Base-by-base conservation (phyloP, 2,329 filamentous ascomycete species). In the Penicillium sp. region DNA sequence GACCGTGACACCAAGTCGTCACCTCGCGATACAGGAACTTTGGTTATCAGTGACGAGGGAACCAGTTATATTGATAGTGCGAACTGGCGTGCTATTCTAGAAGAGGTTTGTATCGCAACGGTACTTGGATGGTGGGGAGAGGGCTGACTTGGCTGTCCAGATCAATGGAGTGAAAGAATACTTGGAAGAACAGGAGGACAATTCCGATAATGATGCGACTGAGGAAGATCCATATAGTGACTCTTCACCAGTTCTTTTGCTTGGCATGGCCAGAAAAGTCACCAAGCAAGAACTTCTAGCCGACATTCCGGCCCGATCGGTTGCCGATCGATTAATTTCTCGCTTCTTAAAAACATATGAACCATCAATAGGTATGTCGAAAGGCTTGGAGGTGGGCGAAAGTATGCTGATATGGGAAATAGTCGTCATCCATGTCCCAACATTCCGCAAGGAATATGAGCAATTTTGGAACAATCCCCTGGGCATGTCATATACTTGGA, bases 51-150 rank as follows among this genome's bases (percentile, higher is more conserved):
- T 44, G 60, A 72, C 19, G 59, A 66, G 14, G 71, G 67, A 4
- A 73, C 68, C 8, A 74, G 65, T 11, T 75, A 75, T 59, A 70
- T 75, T 39, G 71, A 74, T 51, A 65, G 69, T 37, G 67, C 69
- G n/a, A 68, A 74, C 54, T 74, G 72, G 72, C 68, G 68, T 42
- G 71, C 70, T 22, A 73, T 74, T 46, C 57, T 74, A 11, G 70
- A 73, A 56, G 71, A 74, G 65, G 72, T 74, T 39, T 39, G 71
- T 67, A 21, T 39, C 16, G 7, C 35, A 31, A 10, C 35, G 5
- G 26, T 33, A 16, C n/a, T 22, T 47, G 37, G 5, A 9, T 48
- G 31, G 6, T 16, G 37, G 22, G 42, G 3, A 42, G 13, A 35
- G n/a, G 31, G 26, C 55, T 65, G 52, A 62, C 48, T n/a, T 31